phyloP scores from a whole-genome alignment of 1,284 basidiomycete species.

The Tilletia indica region DNA sequence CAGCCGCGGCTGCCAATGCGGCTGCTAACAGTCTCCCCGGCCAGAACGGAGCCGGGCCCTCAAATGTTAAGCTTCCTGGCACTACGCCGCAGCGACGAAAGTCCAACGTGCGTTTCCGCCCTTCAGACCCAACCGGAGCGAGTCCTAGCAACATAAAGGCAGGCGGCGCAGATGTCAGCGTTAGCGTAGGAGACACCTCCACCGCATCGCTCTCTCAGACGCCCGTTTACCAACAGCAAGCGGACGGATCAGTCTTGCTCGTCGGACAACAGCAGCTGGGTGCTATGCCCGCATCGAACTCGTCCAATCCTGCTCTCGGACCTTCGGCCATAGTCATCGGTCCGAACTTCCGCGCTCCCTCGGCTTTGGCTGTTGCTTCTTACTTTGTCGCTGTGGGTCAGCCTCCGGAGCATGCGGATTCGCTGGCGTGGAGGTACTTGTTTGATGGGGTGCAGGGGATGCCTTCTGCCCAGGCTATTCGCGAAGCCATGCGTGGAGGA shows the following conservation, averaged over 20 bases:
- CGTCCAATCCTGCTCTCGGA: not conserved
- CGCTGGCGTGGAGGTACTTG: not conserved
- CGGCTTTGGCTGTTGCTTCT: not conserved
- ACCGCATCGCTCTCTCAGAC: too few species aligned
- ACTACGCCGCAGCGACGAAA: too few species aligned
- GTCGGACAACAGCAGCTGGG: not conserved
- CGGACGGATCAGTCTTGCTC: not conserved
- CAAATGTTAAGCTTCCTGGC: too few species aligned
- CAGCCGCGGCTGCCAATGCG: too few species aligned
- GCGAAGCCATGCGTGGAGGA: not conserved
- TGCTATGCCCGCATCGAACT: not conserved
- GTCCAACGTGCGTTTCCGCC: too few species aligned
- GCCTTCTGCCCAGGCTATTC: not conserved
- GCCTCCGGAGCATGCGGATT: constrained; percentile 7
- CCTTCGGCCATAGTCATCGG: not conserved
- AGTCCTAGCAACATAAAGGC: too few species aligned
- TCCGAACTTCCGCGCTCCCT: not conserved
- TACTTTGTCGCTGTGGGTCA: not conserved
- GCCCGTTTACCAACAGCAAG: not conserved
- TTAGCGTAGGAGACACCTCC: too few species aligned
- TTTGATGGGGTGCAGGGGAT: constrained; percentile 11
- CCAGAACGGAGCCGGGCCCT: too few species aligned
- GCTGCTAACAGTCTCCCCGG: too few species aligned
- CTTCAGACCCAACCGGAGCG: too few species aligned
- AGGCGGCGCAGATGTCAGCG: too few species aligned